Percentiles rank a stretch among this genome's conserved stretches.
phyloP scores from a whole-genome alignment of 495 filamentous ascomycete species.

The Lasiosphaeria hispida region DNA sequence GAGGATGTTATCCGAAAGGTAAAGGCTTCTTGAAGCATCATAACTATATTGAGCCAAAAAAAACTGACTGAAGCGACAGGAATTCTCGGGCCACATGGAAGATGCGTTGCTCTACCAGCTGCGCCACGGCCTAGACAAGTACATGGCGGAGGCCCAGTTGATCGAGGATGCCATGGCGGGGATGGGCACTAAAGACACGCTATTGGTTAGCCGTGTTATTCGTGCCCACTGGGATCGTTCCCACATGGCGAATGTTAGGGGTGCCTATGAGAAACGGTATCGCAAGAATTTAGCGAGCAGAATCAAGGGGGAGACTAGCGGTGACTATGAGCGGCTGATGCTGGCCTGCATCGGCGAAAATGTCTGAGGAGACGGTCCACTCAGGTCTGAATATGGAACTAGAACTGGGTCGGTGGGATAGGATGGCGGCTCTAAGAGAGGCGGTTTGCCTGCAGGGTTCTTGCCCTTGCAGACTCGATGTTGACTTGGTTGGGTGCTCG shows the following conservation, averaged over 20 bases:
- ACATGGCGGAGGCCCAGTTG: conserved; percentile 73
- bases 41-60: background rate
- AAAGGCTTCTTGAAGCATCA: conserved; percentile 13
- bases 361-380: conserved; percentile 23
- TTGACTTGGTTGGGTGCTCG: no score
- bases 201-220: conserved; percentile 71
- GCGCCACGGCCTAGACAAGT: conserved; percentile 71
- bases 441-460: no score
- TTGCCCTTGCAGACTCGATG: no score
- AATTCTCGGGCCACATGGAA: conserved; percentile 92
- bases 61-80: conserved; percentile 33
- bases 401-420: background rate
- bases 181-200: conserved; percentile 78
- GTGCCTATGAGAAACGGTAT: conserved; percentile 66
- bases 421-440: background rate
- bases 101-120: conserved; percentile 77
- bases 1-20: conserved; percentile 69
- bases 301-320: conserved; percentile 79
- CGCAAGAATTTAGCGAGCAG: conserved; percentile 58
- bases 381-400: conserved; percentile 2
- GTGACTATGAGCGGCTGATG: conserved; percentile 74
- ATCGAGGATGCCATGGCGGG: conserved; percentile 87
- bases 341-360: conserved; percentile 52
- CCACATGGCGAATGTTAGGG: conserved; percentile 69
- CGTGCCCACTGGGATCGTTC: conserved; percentile 74